Evolutionary conservation across 805 yeast genomes (phyloP), one percentile per base, ranked within the genome.

Genomic region (Candida verbasci): DNA sequence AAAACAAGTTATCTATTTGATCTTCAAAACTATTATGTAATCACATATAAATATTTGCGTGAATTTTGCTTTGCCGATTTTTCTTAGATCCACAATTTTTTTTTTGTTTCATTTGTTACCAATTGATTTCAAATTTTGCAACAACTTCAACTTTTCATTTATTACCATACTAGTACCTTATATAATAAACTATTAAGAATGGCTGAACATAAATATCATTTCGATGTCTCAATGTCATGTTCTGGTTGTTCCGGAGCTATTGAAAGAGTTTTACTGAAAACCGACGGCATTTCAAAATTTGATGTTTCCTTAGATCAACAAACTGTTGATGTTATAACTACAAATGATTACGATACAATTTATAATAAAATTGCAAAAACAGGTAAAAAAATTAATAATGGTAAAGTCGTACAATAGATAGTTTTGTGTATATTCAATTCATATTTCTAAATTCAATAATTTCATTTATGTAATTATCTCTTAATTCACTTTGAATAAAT

Each of bases 211-310:
- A 76, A 82, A 51, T 86, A 84, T 60, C 83, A 81, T 48, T 88
- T 76, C 58, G 74, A 87, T 43, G 96, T 89, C 39, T 68, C 80
- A 30, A 88, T 88, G 96, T 52, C 85, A 37, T 89, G 96, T 55
- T 74, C 83, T 10, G 86, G 96, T 12, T 91, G 98, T 62, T 83
- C 95, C 16, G 77, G 74, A 40, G 96, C 97, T 6, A 85, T 91
- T 33, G 76, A 79, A 59, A 77, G 85, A 50, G 97, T 80, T 1
- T 72, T 88, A 39, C 70, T 67, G 29, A 78, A 72, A 46, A 68
- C 84, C 30, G 80, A 78, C 30, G 96, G 95, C 3, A 93, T 91
- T 32, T 71, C 80, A 33, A 68, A 76, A 29, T 69, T 81, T 16
- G 82, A 83, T 40, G 80, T 89, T 39, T 82, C 94, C 2, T 70